phyloP scores from a whole-genome alignment of 2,329 filamentous ascomycete species.

The Botrytis cinerea region DNA sequence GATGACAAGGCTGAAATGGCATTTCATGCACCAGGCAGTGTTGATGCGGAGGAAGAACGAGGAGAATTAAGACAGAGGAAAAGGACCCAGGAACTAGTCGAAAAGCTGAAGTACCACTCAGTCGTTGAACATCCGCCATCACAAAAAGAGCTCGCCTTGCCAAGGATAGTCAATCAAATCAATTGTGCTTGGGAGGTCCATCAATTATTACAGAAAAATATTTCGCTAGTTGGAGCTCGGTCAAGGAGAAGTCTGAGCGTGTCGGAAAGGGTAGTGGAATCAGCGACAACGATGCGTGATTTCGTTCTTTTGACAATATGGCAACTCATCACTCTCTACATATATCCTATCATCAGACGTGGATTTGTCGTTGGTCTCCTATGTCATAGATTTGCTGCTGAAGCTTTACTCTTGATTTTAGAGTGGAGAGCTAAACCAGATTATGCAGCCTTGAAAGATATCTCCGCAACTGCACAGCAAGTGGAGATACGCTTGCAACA shows the following conservation, averaged over 20 bases:
- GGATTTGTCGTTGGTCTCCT: constrained; percentile 78
- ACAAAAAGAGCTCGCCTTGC: constrained; percentile 77
- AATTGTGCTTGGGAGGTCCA: constrained; percentile 95
- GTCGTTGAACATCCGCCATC: constrained; percentile 76
- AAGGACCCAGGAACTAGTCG: constrained; percentile 66
- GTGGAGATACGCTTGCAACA: constrained; percentile 96
- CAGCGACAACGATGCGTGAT: constrained; percentile 82
- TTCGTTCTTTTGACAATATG: constrained; percentile 68
- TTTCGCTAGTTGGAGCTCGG: constrained; percentile 77
- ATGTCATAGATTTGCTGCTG: constrained; percentile 76
- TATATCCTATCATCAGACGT: constrained; percentile 74
- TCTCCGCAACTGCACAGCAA: constrained; percentile 95
- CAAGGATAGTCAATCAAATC: constrained; percentile 85
- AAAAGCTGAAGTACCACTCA: constrained; percentile 87
- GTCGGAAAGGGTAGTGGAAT: constrained; percentile 90
- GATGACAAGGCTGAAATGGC: constrained; percentile 63
- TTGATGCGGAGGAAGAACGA: constrained; percentile 72
- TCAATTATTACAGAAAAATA: constrained; percentile 83
- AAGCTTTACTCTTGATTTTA: constrained; percentile 74
- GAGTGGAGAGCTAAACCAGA: constrained; percentile 82
- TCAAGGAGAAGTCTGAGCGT: constrained; percentile 86
- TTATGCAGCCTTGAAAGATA: constrained; percentile 85
- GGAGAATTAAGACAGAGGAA: constrained; percentile 60
- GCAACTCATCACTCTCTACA: constrained; percentile 70
- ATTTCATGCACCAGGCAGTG: constrained; percentile 50